Conservation (phyloP, 176 grass and related monocot genomes). For the Aegilops speltoides region DNA sequence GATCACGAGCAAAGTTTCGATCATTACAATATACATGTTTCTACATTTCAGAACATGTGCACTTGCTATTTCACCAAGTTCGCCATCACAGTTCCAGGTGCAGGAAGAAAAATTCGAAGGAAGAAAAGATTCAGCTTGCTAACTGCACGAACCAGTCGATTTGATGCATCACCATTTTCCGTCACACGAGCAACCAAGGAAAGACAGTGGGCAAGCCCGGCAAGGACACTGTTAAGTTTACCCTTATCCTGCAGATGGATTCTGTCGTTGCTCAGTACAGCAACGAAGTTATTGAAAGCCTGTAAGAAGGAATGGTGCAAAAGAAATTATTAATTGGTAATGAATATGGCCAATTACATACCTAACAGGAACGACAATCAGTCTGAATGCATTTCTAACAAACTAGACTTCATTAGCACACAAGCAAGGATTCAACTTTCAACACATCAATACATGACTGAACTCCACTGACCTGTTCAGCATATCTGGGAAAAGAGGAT, state of each 20-base stretch:
- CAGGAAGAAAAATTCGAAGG: neutral
- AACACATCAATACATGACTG: slow-evolving; percentile 24
- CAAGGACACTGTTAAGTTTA: slow-evolving; percentile 82
- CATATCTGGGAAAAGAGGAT: slow-evolving; percentile 73
- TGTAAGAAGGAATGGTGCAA: slow-evolving; percentile 39
- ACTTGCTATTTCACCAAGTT: slow-evolving; percentile 15
- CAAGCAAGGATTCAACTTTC: neutral
- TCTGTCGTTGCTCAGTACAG: slow-evolving; percentile 72
- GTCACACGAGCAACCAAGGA: slow-evolving; percentile 52
- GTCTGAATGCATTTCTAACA: neutral
- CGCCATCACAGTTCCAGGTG: neutral
- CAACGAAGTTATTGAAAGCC: slow-evolving; percentile 76
- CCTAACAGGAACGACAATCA: neutral
- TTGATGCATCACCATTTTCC: slow-evolving; percentile 30
- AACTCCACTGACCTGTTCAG: slow-evolving; percentile 59
- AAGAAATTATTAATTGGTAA: slow-evolving; percentile 29
- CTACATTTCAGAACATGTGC: slow-evolving; percentile 4
- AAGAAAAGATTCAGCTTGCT: slow-evolving; percentile 4
- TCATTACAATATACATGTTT: slow-evolving; percentile 2
- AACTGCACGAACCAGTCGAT: slow-evolving; percentile 51
- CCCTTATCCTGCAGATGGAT: slow-evolving; percentile 88
- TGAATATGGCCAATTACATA: slow-evolving; percentile 11
- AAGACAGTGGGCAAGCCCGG: slow-evolving; percentile 77
- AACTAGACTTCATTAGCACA: slow-evolving; percentile 18
- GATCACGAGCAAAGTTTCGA: neutral